Percentiles rank a stretch among this genome's conserved stretches.
These are phyloP conservation scores for Coniochaeta hoffmannii DNA, from an alignment of 2,329 filamentous ascomycete genomes.

Conservation along the genomic window DNA sequence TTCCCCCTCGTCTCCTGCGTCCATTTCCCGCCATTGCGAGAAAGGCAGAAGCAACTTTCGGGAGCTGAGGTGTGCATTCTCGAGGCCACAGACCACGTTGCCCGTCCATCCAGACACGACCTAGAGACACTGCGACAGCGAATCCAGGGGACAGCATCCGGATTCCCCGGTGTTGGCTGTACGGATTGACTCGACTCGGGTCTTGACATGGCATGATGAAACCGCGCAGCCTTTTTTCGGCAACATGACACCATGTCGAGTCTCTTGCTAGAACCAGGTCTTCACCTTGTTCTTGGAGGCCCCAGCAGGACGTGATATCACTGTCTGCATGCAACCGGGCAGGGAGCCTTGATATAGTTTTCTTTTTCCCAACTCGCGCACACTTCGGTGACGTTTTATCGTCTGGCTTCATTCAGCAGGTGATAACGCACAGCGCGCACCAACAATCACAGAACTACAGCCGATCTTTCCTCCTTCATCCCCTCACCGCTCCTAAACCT, in stretches of 20 bases:
- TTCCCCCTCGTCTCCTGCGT: not conserved
- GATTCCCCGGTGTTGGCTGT: not conserved
- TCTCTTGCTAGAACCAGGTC: too few species aligned
- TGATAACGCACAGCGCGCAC: not conserved
- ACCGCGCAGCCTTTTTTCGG: not conserved
- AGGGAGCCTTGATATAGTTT: not conserved
- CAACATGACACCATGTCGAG: too few species aligned
- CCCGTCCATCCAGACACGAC: not conserved
- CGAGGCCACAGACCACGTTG: constrained; percentile 1
- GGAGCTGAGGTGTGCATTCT: not conserved
- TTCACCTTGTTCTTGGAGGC: not conserved
- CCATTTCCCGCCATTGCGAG: not conserved
- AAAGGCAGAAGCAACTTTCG: not conserved
- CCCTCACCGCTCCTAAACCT: constrained; percentile 2
- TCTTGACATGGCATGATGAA: not conserved
- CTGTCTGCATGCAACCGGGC: not conserved
- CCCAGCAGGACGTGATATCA: not conserved
- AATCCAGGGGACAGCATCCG: not conserved
- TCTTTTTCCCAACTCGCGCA: not conserved
- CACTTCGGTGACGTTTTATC: not conserved
- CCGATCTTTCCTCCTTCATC: not conserved
- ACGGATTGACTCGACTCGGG: not conserved
- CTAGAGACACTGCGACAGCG: not conserved
- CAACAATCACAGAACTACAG: not conserved
- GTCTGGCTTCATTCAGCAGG: not conserved